These are phyloP conservation scores for Talaromyces funiculosus DNA, from an alignment of 2,329 filamentous ascomycete species.

Conservation along the genomic window DNA sequence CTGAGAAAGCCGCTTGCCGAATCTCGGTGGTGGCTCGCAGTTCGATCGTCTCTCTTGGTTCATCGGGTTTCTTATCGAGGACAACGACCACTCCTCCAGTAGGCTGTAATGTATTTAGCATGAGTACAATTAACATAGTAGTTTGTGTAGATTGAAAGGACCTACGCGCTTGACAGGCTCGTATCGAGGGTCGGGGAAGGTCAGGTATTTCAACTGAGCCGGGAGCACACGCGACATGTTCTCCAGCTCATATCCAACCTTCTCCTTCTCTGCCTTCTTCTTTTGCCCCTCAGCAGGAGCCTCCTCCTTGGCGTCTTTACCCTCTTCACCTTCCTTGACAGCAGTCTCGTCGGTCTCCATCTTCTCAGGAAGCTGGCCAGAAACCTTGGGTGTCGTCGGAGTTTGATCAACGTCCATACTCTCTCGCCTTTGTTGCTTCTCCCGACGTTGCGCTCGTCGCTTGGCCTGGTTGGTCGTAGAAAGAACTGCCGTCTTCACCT, in stretches of 20 bases:
- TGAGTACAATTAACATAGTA: slow-evolving; percentile 51
- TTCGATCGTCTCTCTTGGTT: slow-evolving; percentile 76
- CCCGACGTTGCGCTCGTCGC: slow-evolving; percentile 88
- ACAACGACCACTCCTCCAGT: slow-evolving; percentile 93
- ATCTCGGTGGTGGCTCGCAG: slow-evolving; percentile 78
- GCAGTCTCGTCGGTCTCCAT: slow-evolving; percentile 63
- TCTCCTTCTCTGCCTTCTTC: slow-evolving; percentile 93
- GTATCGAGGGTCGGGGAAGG: slow-evolving; percentile 83
- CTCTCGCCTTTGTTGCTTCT: slow-evolving; percentile 79
- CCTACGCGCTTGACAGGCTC: slow-evolving; percentile 85
- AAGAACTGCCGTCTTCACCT: slow-evolving; percentile 90
- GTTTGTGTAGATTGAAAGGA: slow-evolving; percentile 15
- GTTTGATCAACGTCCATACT: slow-evolving; percentile 92
- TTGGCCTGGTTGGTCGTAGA: slow-evolving; percentile 97
- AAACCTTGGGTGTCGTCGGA: slow-evolving; percentile 65
- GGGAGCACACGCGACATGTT: slow-evolving; percentile 96
- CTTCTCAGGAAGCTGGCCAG: slow-evolving; percentile 62
- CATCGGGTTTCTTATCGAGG: slow-evolving; percentile 71
- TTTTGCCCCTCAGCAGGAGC: slow-evolving; percentile 54
- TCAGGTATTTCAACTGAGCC: slow-evolving; percentile 90
- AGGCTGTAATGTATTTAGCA: slow-evolving; percentile 56
- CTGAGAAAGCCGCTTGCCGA: slow-evolving; percentile 40
- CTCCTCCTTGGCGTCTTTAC: slow-evolving; percentile 52
- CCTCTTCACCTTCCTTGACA: slow-evolving; percentile 60
- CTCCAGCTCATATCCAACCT: slow-evolving; percentile 89